Conservation (phyloP, 2,329 filamentous ascomycete species). For the Claviceps spartinae region DNA sequence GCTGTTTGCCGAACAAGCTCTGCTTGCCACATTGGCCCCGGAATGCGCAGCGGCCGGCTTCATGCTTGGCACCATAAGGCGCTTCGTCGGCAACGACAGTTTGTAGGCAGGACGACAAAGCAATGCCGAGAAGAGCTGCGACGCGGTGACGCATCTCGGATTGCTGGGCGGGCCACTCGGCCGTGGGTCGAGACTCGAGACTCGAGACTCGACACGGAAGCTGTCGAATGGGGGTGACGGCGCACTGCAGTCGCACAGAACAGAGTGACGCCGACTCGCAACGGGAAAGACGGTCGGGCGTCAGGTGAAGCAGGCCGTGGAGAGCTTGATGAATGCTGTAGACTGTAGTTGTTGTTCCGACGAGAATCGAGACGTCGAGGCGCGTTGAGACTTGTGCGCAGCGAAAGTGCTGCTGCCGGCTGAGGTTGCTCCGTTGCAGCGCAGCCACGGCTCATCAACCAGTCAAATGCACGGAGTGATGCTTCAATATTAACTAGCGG, state of each 20-base stretch:
- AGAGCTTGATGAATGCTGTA: background rate
- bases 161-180: conserved; percentile 4
- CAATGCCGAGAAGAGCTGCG: conserved; percentile 18
- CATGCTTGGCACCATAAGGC: conserved; percentile 50
- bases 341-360: background rate
- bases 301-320: background rate
- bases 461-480: too few species aligned
- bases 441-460: too few species aligned
- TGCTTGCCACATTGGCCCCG: conserved; percentile 85
- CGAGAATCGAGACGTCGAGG: background rate
- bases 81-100: conserved; percentile 13
- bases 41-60: conserved; percentile 79
- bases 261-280: too few species aligned
- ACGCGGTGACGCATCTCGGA: conserved; percentile 20
- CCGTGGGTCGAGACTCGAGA: background rate
- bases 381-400: background rate
- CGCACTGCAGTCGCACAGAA: background rate
- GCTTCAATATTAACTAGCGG: too few species aligned
- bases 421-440: too few species aligned
- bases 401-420: too few species aligned
- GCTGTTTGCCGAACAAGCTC: conserved; percentile 74
- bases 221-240: background rate
- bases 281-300: too few species aligned
- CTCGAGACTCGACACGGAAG: too few species aligned
- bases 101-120: conserved; percentile 14